Base-by-base conservation (phyloP, 2,329 filamentous ascomycete species). In the Zasmidium cellare region DNA sequence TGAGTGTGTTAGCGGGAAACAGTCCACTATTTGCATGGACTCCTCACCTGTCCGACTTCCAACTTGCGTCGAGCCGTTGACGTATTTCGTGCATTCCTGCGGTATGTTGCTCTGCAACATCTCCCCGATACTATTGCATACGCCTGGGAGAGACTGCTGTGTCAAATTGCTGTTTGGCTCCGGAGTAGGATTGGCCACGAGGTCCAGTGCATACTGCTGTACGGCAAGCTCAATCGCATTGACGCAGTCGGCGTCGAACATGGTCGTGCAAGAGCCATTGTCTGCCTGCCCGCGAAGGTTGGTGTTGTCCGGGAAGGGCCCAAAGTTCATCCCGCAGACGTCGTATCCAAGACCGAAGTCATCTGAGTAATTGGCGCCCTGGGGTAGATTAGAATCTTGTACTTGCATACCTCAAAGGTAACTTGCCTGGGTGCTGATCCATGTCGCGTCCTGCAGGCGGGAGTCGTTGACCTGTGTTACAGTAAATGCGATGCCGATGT, bases 41-140 rank as follows among this genome's bases (percentile, higher is more conserved):
- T 11, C 5, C 35, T 41, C n/a, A 41, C 35, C 35, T 3, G 35
- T 41, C 3, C 12, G 35, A 41, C 7, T 14, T 3, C 35, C 35
- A 18, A 41, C 7, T 18, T 41, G 35, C 3, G 35, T 41, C 12
- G 11, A 14, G 35, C 35, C n/a, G 16, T 41, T 18, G 35, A 41
- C 11, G 35, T 9, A 41, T 41, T 41, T 41, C 6, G 35, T 9
- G 16, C 35, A 41, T n/a, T 41, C 12, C 3, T 35, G 46, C 3
- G 60, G 60, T 19, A 62, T 60, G 31, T 62, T 62, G 12, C 47
- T 14, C n/a, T 54, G 59, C 14, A 59, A 9, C 35, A 55, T 46
- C 18, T 14, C 44, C 3, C 57, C 60, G 14, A 62, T 46, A n/a
- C 52, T 25, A 2, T 22, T 31, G 48, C 60, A 62, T 5, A 62